These are phyloP conservation scores for Antitrichia curtipendula DNA, from an alignment of 225 moss, liverwort and hornwort species.

Conservation along the genomic window DNA sequence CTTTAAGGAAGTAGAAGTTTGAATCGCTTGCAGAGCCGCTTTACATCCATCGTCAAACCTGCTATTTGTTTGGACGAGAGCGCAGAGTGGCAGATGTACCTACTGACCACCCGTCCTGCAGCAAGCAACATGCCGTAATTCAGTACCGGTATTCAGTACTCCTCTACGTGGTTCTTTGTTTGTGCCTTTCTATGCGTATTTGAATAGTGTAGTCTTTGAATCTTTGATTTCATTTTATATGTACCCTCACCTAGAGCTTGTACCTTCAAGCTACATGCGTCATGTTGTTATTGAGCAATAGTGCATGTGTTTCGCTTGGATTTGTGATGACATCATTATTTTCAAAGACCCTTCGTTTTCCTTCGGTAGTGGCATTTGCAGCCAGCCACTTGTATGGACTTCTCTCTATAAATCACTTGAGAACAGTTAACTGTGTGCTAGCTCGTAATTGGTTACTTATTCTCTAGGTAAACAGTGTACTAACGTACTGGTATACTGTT, in stretches of 20 bases:
- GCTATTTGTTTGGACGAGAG: conserved; percentile 96
- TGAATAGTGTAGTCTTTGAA: not conserved
- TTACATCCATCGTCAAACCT: conserved; percentile 98
- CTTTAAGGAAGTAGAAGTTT: not conserved
- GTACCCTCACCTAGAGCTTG: not conserved
- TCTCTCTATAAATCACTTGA: not conserved
- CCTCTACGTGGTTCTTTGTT: not conserved
- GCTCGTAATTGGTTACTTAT: not conserved
- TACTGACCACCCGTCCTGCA: conserved; percentile 98
- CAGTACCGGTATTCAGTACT: conserved; percentile 69
- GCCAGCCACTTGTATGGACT: not conserved
- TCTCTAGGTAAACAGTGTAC: not conserved
- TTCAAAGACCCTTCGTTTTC: not conserved
- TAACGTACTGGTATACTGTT: not conserved
- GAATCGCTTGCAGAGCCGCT: conserved; percentile 61
- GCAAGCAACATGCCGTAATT: conserved; percentile 99
- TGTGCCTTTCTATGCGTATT: not conserved
- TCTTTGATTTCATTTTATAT: not conserved
- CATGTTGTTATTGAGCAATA: not conserved
- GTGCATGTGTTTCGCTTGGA: not conserved
- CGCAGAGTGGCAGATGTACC: conserved; percentile 92
- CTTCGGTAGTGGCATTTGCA: not conserved
- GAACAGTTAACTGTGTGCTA: not conserved
- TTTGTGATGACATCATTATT: not conserved
- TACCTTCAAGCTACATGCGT: not conserved